Conservation (phyloP, 208 protist genomes). For the Acanthamoeba castellanii region DNA sequence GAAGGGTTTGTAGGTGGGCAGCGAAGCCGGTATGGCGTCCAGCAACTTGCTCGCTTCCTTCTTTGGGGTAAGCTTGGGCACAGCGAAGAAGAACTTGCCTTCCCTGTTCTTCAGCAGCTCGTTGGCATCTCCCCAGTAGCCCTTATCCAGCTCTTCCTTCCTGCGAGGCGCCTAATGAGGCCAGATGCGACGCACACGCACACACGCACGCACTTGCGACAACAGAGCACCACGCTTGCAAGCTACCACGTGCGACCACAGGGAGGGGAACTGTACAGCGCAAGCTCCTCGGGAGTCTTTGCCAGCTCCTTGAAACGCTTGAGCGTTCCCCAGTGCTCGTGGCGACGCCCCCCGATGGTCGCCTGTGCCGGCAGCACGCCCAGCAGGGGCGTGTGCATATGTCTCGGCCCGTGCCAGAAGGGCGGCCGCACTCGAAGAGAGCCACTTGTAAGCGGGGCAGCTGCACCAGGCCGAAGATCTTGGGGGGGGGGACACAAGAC, state of each 20-base stretch:
- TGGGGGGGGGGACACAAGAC: too few species aligned
- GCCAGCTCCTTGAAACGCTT: slow-evolving; percentile 56
- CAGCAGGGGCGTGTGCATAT: not conserved
- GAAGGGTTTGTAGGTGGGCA: slow-evolving; percentile 46
- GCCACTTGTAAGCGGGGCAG: too few species aligned
- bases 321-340: slow-evolving; percentile 43
- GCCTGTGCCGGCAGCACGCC: not conserved
- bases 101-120: slow-evolving; percentile 45
- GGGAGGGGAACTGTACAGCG: not conserved
- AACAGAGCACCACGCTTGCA: too few species aligned
- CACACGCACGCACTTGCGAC: too few species aligned
- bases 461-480: too few species aligned
- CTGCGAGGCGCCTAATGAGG: not conserved
- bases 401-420: too few species aligned
- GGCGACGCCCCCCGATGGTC: not conserved
- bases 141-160: slow-evolving; percentile 61
- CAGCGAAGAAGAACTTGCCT: slow-evolving; percentile 52
- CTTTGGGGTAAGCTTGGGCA: slow-evolving; percentile 27
- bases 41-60: not conserved
- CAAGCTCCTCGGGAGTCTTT: slow-evolving; percentile 22
- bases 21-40: not conserved
- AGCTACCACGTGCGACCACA: not conserved
- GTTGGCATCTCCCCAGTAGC: slow-evolving; percentile 72
- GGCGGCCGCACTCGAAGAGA: too few species aligned
- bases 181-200: too few species aligned